A percentile compares a stretch with the other conserved stretches of the same genome.
Conservation (phyloP, 345 rosid genomes). For the thale cress (Arabidopsis thaliana) region TAIR10.1 NC_003074.8:21591501-21592000, state of each 20-base stretch:
- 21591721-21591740: conserved; percentile 37
- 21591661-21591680: conserved; percentile 34
- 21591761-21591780: conserved; percentile 18
- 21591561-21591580: not conserved
- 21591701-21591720: conserved; percentile 23
- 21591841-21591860: conserved; percentile 12
- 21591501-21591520: not conserved
- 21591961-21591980: not conserved
- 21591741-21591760: not conserved
- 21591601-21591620: not conserved
- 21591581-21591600: conserved; percentile 1
- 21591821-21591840: conserved; percentile 31
- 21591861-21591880: conserved; percentile 22
- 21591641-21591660: conserved; percentile 19
- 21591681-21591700: conserved; percentile 24
- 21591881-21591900: conserved; percentile 1
- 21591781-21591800: conserved; percentile 26
- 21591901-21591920: conserved; percentile 32
- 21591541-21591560: not conserved
- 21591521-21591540: not conserved
- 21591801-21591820: conserved; percentile 41
- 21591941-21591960: conserved; percentile 10
- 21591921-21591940: conserved; percentile 35
- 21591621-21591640: conserved; percentile 33
- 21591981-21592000: conserved; percentile 1